Base-by-base conservation (phyloP, 768 basidiomycete species). In the Hortiboletus flavorubellus region DNA sequence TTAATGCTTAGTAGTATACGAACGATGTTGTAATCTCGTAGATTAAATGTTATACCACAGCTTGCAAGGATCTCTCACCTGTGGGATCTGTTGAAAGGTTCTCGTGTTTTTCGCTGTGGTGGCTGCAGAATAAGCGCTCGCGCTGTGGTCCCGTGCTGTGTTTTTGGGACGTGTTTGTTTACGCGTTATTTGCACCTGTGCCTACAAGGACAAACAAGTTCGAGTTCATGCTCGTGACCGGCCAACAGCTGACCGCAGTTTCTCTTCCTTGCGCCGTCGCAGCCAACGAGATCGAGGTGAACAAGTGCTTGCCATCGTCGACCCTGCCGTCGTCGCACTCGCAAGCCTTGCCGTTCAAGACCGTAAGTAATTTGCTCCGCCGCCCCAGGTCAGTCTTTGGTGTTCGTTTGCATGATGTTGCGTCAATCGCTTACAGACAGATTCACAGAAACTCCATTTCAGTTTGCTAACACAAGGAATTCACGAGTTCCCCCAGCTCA, bases 161-260 rank as follows among this genome's bases (percentile, higher is more conserved):
- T 26, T 64, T 61, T 59, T 50, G 14, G 35, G 60, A 45, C 59
- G 59, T 21, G 60, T 51, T 50, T 72, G 40, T 72, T 70, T 69
- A 65, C 71, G 69, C 49, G 69, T 65, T 72, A 41, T 70, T 70
- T 70, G 47, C 23, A 3, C 8, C 1, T 31, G 18, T 30, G 9
- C 60, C 68, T 59, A 72, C 71, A 71, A 54, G 46, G 40, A 52
- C 70, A 70, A 70, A 70, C 58, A 70, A 64, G 69, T 70, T 70
- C 71, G 55, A 72, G 21, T 72, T 72, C 58, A 21, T 56, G 18
- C 33, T 18, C 38, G 43, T 21, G 21, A 21, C 21, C 21, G 21
- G 21, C 21, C 21, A 21, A 21, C 21, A 33, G 6, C 30, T 42
- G 46, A 51, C 9, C 45, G 15, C 39, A 48, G 59, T 66, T 60